Conservation (phyloP, 352 stramenopile species). For the Globisporangium perplexum region DNA sequence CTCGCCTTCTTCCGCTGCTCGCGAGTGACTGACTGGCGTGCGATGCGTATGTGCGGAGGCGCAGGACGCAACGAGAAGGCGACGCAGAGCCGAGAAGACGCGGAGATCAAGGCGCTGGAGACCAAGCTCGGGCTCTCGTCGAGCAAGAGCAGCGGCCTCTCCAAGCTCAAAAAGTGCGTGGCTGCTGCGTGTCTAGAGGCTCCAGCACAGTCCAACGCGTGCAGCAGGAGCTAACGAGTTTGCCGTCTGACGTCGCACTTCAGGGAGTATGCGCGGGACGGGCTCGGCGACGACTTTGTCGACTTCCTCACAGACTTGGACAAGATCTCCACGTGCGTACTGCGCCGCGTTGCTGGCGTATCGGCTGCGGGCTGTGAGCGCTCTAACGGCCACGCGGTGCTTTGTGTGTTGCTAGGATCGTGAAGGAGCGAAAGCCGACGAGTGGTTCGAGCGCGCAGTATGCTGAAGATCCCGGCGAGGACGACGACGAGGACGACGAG, state of each 20-base stretch:
- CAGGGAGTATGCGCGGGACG: constrained; percentile 77
- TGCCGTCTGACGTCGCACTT: background rate
- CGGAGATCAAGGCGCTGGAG: constrained; percentile 72
- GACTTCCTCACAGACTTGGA: constrained; percentile 71
- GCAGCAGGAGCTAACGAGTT: background rate
- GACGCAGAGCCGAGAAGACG: constrained; percentile 36
- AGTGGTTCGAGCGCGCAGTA: constrained; percentile 14
- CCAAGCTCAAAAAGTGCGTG: constrained; percentile 64
- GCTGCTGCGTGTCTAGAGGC: background rate
- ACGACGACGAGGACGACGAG: constrained; percentile 22
- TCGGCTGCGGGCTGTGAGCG: background rate
- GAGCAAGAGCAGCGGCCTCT: constrained; percentile 41
- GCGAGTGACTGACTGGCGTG: background rate
- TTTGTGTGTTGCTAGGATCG: constrained; percentile 28
- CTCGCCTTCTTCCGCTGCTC: too few relatives aligned
- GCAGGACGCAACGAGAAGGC: constrained; percentile 17
- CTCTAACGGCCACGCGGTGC: background rate
- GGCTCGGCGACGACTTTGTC: constrained; percentile 74
- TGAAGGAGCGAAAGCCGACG: constrained; percentile 38
- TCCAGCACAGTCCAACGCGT: background rate
- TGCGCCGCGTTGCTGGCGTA: background rate
- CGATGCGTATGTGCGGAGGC: background rate
- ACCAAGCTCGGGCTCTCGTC: constrained; percentile 48
- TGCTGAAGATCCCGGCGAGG: constrained; percentile 19
- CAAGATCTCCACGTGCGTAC: constrained; percentile 60